Conservation (phyloP, 2,329 filamentous ascomycete genomes). For the Knoxdaviesia proteae region DNA sequence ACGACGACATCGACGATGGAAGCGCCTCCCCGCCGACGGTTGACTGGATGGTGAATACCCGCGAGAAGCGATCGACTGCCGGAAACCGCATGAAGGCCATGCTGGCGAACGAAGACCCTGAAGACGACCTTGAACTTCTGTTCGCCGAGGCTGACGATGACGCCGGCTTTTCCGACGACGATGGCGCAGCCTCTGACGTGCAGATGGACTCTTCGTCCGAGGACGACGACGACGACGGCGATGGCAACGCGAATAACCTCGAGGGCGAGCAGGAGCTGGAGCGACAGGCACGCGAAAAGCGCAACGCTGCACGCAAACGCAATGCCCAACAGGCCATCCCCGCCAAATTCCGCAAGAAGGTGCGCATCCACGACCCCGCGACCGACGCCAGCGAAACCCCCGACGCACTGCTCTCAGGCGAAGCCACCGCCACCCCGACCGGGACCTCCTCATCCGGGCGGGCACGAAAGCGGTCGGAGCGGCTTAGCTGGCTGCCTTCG, state of each 20-base stretch:
- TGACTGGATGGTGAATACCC: conserved; percentile 54
- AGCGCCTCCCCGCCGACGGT: conserved; percentile 13
- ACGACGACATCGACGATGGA: conserved; percentile 1
- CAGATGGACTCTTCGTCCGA: conserved; percentile 73
- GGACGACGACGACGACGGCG: conserved; percentile 47
- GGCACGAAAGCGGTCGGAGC: conserved; percentile 39
- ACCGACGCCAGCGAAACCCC: conserved; percentile 14
- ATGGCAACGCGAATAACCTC: conserved; percentile 46
- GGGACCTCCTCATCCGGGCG: conserved; percentile 16
- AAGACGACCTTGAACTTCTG: conserved; percentile 49
- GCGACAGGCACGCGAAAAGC: conserved; percentile 50
- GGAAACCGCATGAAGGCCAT: conserved; percentile 68
- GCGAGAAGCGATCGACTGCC: conserved; percentile 58
- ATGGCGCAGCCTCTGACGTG: conserved; percentile 49
- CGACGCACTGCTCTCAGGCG: conserved; percentile 1
- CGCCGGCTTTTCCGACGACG: conserved; percentile 47
- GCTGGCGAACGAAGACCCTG: conserved; percentile 52
- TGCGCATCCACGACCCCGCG: conserved; percentile 31
- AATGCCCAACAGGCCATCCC: conserved; percentile 60
- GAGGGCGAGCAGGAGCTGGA: conserved; percentile 79
- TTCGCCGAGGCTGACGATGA: conserved; percentile 55
- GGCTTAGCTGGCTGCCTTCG: conserved; percentile 35
- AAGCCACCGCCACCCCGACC: conserved; percentile 13
- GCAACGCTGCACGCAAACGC: conserved; percentile 50
- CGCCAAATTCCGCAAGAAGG: conserved; percentile 51